Evolutionary conservation across 2,329 filamentous ascomycete species (phyloP), one percentile per base, ranked within the genome.

Genomic region (Pleoardoris graminearum): DNA sequence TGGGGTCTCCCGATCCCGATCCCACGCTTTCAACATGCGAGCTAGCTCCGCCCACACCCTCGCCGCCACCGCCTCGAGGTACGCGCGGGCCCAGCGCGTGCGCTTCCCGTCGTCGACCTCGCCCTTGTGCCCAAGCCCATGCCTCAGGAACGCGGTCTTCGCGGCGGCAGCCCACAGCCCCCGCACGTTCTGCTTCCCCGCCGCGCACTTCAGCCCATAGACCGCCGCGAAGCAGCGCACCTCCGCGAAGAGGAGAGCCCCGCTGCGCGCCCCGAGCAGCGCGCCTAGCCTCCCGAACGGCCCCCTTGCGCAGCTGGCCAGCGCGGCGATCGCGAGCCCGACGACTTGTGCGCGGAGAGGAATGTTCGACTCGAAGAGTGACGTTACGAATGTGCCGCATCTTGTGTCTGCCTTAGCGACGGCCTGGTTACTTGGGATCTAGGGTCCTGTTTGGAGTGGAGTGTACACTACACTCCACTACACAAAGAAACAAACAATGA

Each of bases 211-310:
- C 7, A 53, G 23, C 7, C 47, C 46, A 2, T 27, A 17, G n/a
- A 46, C 46, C 14, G 37, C 21, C n/a, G 47, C 41, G 14, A 50
- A 47, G 7, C 47, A 35, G 7, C 29, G 16, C 7, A 54, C 22
- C 36, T 54, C 51, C 4, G 14, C 27, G 11, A 50, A 30, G 6
- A 54, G 16, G 14, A 46, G 12, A 14, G 6, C 21, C 35, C 30
- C 21, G 29, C 27, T 36, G 8, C 25, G 27, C 10, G 46, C 41
- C 6, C 51, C 46, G 1, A 54, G 27, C 14, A 54, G 11, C 12
- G 23, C 12, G 1, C 39, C 41, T 21, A 50, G 35, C 7, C 16
- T 14, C 6, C 27, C 42, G 14, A 54, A 50, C 4, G n/a, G 16
- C 0, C 46, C 41, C 10, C 39, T 37, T 7, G 48, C 19, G 22